Base-by-base conservation (phyloP, 1,139 yeast genomes). In the Sugiyamaella neomexicana region DNA sequence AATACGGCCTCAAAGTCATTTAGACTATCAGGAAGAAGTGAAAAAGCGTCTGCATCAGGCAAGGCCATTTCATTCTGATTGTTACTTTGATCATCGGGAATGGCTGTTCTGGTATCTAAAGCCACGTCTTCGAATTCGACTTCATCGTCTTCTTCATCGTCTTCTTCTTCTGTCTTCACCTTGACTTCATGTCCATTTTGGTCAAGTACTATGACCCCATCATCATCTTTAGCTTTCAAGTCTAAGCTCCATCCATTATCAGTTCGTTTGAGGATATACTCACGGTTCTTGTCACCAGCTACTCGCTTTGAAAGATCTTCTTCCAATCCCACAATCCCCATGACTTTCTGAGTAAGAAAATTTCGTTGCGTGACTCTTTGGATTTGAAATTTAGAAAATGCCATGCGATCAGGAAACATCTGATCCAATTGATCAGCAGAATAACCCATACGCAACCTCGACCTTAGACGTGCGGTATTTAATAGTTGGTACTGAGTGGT, bases 361-460 rank as follows among this genome's bases (percentile, higher is more conserved):
- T 95, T 95, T 59, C 99, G 77, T 68, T 89, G 89, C 60, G 89
- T 88, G 1, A 95, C 98, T 79, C 93, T 89, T 62, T 88, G 84
- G 58, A 95, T 88, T 69, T 95, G 99, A 68, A 95, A 95, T 64
- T 80, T 84, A 15, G 97, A 90, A 65, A 95, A 95, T 57, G 90
- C 97, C 82, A 89, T 79, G 54, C 90, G 81, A 64, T 88, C 79
- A 0, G 97, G 95, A 64, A 93, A 95, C 56, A 89, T 73, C 2
- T 80, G 75, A 60, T 89, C 88, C 29, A 95, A 73, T 65, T 95
- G 97, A 13, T 88, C 93, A 57, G 89, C 89, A 0, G 91, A 78
- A 66, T 86, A 89, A 0, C 99, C 99, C 96, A 95, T 86, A 73
- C 99, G 83, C 68, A 95, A 79, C 55, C 99, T 75, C 0, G 98